Conservation (phyloP, 2,329 filamentous ascomycete species). For the Neophaeococcomyces mojaviensis region DNA sequence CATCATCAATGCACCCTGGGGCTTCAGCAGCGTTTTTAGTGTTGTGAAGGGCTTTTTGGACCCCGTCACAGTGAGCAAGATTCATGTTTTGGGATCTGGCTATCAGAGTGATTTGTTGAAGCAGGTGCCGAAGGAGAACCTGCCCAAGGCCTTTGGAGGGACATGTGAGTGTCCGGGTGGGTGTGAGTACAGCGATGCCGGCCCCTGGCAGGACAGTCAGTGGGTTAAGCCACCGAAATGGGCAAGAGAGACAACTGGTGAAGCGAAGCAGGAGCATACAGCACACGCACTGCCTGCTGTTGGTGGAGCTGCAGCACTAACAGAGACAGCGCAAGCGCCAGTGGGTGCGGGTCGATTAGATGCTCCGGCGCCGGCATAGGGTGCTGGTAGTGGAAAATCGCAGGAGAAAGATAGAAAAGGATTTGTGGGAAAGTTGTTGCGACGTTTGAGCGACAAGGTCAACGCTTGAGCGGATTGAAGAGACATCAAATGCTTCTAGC, state of each 20-base stretch:
- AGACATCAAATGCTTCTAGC: too few relatives aligned
- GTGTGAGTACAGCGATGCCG: conserved; percentile 78
- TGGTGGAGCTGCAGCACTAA: background rate
- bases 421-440: background rate
- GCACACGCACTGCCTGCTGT: conserved; percentile 10
- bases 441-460: background rate
- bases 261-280: conserved; percentile 15
- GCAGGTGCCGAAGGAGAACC: conserved; percentile 82
- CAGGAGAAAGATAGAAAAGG: background rate
- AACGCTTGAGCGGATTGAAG: too few relatives aligned
- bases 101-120: conserved; percentile 79
- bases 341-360: conserved; percentile 2
- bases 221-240: conserved; percentile 40
- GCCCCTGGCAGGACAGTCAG: conserved; percentile 63
- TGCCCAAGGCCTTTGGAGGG: conserved; percentile 81
- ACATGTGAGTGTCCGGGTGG: conserved; percentile 73
- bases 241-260: conserved; percentile 27
- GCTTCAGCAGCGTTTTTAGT: conserved; percentile 77
- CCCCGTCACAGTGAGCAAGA: conserved; percentile 93
- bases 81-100: conserved; percentile 72
- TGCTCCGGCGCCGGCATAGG: conserved; percentile 8
- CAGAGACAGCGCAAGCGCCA: background rate
- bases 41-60: conserved; percentile 92
- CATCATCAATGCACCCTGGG: conserved; percentile 97
- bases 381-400: background rate